A percentile compares a stretch with the other conserved stretches of the same genome.
Evolutionary conservation across 306 rosid genomes (phyloP).

Genomic region (Cicer bijugum): DNA sequence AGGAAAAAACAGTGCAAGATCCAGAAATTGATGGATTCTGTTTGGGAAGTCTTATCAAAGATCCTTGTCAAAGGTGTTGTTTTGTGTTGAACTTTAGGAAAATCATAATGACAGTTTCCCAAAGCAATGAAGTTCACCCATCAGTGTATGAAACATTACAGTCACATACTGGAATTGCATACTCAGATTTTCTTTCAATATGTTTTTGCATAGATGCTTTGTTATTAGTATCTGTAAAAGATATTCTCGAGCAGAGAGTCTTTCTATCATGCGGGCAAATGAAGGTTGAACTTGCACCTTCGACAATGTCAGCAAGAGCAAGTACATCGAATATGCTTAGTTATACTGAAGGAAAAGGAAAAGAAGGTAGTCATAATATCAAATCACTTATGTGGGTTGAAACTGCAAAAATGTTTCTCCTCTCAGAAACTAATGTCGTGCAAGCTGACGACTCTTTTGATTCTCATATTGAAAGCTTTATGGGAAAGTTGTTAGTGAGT

Average conservation of each 20-base stretch:
- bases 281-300: constrained; percentile 60
- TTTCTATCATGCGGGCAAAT: constrained; percentile 75
- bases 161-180: constrained; percentile 59
- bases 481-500: constrained; percentile 62
- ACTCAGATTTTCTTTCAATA: constrained; percentile 53
- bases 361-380: constrained; percentile 43
- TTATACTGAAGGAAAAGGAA: constrained; percentile 50
- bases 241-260: constrained; percentile 65
- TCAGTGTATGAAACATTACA: constrained; percentile 57
- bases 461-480: constrained; percentile 49
- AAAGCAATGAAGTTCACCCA: constrained; percentile 54
- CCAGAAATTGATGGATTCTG: constrained; percentile 47
- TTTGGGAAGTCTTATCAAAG: constrained; percentile 49
- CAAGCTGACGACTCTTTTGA: constrained; percentile 54
- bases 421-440: constrained; percentile 51
- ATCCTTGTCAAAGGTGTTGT: constrained; percentile 51
- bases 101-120: constrained; percentile 57
- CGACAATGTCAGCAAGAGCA: constrained; percentile 47
- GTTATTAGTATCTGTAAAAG: constrained; percentile 53
- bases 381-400: constrained; percentile 73
- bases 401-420: constrained; percentile 57
- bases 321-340: constrained; percentile 43
- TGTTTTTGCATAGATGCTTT: constrained; percentile 57
- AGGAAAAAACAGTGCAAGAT: constrained; percentile 47
- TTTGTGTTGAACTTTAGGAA: constrained; percentile 68